Evolutionary conservation across 768 basidiomycete species (phyloP).

Genomic region (Suillus tomentosus): DNA sequence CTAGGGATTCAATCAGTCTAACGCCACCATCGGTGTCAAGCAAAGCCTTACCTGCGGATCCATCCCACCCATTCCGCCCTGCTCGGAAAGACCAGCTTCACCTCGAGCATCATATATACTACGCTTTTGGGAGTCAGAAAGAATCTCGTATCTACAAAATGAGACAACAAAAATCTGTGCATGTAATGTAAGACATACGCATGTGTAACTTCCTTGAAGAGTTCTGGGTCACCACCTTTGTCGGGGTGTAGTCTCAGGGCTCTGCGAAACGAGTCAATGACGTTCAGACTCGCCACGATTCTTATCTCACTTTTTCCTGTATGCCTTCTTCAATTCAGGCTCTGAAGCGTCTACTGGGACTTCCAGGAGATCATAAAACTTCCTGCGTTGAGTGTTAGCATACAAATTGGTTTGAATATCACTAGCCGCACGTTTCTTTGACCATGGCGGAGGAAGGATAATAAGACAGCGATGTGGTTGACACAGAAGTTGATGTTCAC

Average conservation of each 20-base stretch:
- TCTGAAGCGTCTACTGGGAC: slow-evolving; percentile 79
- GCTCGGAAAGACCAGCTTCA: slow-evolving; percentile 86
- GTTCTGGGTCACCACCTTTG: slow-evolving; percentile 94
- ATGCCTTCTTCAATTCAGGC: slow-evolving; percentile 89
- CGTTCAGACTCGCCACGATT: slow-evolving; percentile 9
- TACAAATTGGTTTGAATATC: slow-evolving; percentile 14
- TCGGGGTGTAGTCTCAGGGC: slow-evolving; percentile 86
- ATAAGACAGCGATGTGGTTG: slow-evolving; percentile 15
- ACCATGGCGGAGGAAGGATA: slow-evolving; percentile 49
- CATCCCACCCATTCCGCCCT: slow-evolving; percentile 93
- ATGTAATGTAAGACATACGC: slow-evolving; percentile 60
- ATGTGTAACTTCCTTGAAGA: slow-evolving; percentile 97
- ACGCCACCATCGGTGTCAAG: background rate
- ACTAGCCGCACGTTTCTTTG: slow-evolving; percentile 59
- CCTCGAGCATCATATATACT: slow-evolving; percentile 86
- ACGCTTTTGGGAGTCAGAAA: slow-evolving; percentile 86
- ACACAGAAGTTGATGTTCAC: slow-evolving; percentile 14
- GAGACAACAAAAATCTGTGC: slow-evolving; percentile 12
- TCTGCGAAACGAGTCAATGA: slow-evolving; percentile 40
- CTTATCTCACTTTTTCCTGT: slow-evolving; percentile 78
- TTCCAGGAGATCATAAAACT: slow-evolving; percentile 93
- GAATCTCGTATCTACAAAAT: slow-evolving; percentile 76
- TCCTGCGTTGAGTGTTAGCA: slow-evolving; percentile 44
- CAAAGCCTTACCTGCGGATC: slow-evolving; percentile 77
- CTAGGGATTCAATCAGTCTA: slow-evolving; percentile 36